Conservation (phyloP, 768 basidiomycete genomes). For the Ramaria sp. region DNA sequence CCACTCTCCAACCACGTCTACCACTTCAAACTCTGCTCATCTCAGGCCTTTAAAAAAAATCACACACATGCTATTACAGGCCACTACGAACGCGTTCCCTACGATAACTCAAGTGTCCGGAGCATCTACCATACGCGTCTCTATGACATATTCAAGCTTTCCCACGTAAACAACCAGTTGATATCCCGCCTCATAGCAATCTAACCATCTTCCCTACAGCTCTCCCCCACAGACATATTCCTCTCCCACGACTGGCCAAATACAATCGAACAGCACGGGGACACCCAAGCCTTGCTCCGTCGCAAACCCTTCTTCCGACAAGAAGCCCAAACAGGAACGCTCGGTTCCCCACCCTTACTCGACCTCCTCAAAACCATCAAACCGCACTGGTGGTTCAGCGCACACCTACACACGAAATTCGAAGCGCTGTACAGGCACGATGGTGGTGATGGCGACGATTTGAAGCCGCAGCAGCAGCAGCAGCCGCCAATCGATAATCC, state of each 20-base stretch:
- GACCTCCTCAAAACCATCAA: slow-evolving; percentile 58
- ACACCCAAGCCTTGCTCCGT: slow-evolving; percentile 50
- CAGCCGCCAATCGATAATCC: slow-evolving; percentile 25
- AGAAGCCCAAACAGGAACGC: slow-evolving; percentile 54
- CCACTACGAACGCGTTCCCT: slow-evolving; percentile 75
- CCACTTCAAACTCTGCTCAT: background rate
- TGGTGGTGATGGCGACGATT: too few relatives aligned
- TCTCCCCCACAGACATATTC: slow-evolving; percentile 61
- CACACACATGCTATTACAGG: too few relatives aligned
- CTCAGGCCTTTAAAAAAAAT: too few relatives aligned
- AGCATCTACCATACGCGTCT: slow-evolving; percentile 89
- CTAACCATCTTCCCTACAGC: slow-evolving; percentile 30
- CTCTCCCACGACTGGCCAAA: slow-evolving; percentile 97
- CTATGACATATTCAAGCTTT: slow-evolving; percentile 69
- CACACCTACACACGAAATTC: slow-evolving; percentile 83
- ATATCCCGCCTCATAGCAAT: too few relatives aligned
- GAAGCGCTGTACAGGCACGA: slow-evolving; percentile 41
- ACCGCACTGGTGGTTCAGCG: slow-evolving; percentile 87
- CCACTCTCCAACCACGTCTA: background rate
- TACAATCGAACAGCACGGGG: slow-evolving; percentile 72
- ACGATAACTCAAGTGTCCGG: slow-evolving; percentile 55
- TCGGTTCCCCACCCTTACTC: slow-evolving; percentile 85
- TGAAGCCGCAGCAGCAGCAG: too few relatives aligned
- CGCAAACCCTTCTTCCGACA: slow-evolving; percentile 68
- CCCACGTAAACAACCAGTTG: slow-evolving; percentile 31